These are phyloP conservation scores for Vitis hybrid DNA, from an alignment of 177 flowering plant genomes.

Conservation along the genomic window DNA sequence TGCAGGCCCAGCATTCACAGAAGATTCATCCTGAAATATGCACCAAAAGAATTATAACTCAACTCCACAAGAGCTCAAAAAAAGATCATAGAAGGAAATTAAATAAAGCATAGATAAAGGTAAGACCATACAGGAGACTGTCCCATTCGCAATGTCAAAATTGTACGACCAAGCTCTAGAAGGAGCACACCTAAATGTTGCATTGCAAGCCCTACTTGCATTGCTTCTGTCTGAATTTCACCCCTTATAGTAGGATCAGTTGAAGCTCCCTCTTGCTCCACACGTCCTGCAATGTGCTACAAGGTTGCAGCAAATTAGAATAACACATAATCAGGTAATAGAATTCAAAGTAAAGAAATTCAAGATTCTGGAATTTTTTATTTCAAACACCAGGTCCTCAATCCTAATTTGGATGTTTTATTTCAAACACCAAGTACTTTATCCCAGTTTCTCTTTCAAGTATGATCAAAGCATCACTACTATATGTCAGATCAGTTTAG, in stretches of 20 bases:
- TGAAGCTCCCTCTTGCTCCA: slow-evolving; percentile 66
- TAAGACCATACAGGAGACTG: slow-evolving; percentile 71
- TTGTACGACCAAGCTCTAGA: slow-evolving; percentile 92
- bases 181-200: slow-evolving; percentile 95
- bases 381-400: too few relatives aligned
- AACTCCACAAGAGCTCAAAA: background rate
- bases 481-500: too few relatives aligned
- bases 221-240: slow-evolving; percentile 72
- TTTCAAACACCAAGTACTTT: too few relatives aligned
- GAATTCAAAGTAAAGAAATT: background rate
- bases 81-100: background rate
- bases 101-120: slow-evolving; percentile 3
- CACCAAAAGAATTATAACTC: background rate
- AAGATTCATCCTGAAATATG: slow-evolving; percentile 66
- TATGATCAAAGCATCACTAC: too few relatives aligned
- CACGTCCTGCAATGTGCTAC: slow-evolving; percentile 81
- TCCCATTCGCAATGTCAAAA: slow-evolving; percentile 83
- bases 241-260: slow-evolving; percentile 59
- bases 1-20: slow-evolving; percentile 92
- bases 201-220: slow-evolving; percentile 74
- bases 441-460: too few relatives aligned
- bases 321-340: slow-evolving; percentile 26
- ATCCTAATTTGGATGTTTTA: too few relatives aligned
- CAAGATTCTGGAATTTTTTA: background rate
- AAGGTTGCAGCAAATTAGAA: slow-evolving; percentile 46